Percentiles rank a stretch among this genome's conserved stretches.
These are phyloP conservation scores for Colletotrichum navitas DNA, from an alignment of 2,329 filamentous ascomycete species.

Conservation along the genomic window DNA sequence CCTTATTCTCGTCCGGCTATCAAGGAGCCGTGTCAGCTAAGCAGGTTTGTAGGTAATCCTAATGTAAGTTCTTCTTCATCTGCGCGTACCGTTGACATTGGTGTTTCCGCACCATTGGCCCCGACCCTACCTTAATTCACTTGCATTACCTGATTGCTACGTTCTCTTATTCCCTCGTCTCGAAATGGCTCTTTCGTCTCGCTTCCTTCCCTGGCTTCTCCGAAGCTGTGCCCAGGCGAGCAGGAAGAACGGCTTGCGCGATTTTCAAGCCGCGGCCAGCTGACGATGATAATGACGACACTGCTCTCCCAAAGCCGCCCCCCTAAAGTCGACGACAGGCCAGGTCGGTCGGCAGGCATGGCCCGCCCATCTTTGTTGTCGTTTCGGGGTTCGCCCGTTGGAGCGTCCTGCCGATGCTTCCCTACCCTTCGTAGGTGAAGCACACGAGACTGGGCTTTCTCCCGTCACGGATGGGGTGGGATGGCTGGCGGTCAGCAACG, in stretches of 20 bases:
- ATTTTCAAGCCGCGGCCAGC: slow-evolving; percentile 36
- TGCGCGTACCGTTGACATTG: slow-evolving; percentile 31
- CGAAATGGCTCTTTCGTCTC: slow-evolving; percentile 26
- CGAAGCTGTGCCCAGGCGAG: slow-evolving; percentile 24
- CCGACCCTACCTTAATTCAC: slow-evolving; percentile 14
- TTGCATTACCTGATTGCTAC: slow-evolving; percentile 26
- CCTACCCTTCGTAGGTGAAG: slow-evolving; percentile 17
- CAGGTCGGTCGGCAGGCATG: not conserved
- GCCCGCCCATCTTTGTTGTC: slow-evolving; percentile 13
- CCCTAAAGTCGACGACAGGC: not conserved
- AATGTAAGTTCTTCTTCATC: slow-evolving; percentile 36
- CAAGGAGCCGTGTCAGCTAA: slow-evolving; percentile 26
- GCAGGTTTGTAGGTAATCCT: slow-evolving; percentile 39
- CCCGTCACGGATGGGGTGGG: not conserved
- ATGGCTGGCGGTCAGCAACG: slow-evolving; percentile 35
- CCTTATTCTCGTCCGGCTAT: slow-evolving; percentile 29
- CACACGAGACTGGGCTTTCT: slow-evolving; percentile 13
- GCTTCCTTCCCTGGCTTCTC: slow-evolving; percentile 36
- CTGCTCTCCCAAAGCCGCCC: not conserved
- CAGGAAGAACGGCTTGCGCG: slow-evolving; percentile 31
- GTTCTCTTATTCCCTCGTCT: slow-evolving; percentile 19
- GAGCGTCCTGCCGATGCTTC: slow-evolving; percentile 18
- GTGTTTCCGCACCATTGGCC: slow-evolving; percentile 17
- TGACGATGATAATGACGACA: slow-evolving; percentile 33
- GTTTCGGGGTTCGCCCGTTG: slow-evolving; percentile 20